A percentile compares a stretch with the other conserved stretches of the same genome.
These are phyloP conservation scores for Bassia scoparia DNA, from an alignment of 148 eudicot species.

Conservation along the genomic window DNA sequence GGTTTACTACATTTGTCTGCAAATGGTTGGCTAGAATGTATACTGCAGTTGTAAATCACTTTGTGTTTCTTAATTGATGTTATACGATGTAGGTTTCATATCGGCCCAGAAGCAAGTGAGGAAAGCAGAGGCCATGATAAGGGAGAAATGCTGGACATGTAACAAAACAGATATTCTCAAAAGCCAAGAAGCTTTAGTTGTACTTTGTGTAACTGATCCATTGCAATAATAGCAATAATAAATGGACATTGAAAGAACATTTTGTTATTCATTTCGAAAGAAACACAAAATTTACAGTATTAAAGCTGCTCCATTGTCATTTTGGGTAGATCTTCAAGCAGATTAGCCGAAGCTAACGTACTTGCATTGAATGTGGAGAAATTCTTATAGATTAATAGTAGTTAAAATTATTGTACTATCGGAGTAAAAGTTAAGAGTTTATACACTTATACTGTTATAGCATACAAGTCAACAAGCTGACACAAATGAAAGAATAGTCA, in stretches of 20 bases:
- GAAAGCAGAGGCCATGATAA: conserved; percentile 84
- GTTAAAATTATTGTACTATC: too few relatives aligned
- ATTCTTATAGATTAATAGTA: too few relatives aligned
- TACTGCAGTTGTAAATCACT: too few relatives aligned
- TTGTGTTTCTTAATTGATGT: conserved; percentile 8
- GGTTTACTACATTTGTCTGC: not conserved
- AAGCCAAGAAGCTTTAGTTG: conserved; percentile 13
- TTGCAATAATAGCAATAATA: conserved; percentile 16
- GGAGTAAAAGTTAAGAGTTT: too few relatives aligned
- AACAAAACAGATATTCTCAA: conserved; percentile 8
- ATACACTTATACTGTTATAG: too few relatives aligned
- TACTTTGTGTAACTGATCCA: conserved; percentile 22
- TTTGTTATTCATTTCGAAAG: not conserved
- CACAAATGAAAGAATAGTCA: too few relatives aligned
- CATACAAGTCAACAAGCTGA: too few relatives aligned
- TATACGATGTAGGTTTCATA: conserved; percentile 56
- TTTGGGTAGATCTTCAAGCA: not conserved
- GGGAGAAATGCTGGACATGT: conserved; percentile 71
- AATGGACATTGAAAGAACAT: conserved; percentile 1
- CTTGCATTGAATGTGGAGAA: not conserved
- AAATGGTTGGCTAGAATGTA: too few relatives aligned
- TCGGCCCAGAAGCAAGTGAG: conserved; percentile 82
- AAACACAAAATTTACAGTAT: not conserved
- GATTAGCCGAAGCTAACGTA: not conserved
- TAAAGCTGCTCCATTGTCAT: not conserved